Percentiles rank a stretch among this genome's conserved stretches.
Conservation (phyloP, 2,329 filamentous ascomycete genomes). For the Tolypocladium ovalisporum region DNA sequence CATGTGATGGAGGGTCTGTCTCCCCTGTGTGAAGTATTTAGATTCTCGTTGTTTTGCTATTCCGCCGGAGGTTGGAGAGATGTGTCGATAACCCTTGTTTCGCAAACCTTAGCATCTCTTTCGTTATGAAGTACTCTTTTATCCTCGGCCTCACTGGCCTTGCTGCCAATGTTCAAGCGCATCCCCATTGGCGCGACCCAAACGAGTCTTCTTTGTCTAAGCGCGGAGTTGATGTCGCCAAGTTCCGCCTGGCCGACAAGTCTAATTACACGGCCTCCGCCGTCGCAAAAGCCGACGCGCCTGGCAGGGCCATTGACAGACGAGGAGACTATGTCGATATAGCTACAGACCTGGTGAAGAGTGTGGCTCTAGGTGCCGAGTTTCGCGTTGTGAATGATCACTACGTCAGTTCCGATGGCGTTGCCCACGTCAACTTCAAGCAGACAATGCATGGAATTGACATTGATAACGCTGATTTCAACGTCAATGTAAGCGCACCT, state of each 20-base stretch:
- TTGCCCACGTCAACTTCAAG: conserved; percentile 48
- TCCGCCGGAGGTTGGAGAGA: no score
- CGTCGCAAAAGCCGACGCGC: conserved; percentile 7
- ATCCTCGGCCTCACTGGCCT: conserved; percentile 23
- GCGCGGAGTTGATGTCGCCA: conserved; percentile 20
- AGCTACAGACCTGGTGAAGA: conserved; percentile 32
- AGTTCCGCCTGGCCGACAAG: conserved; percentile 19
- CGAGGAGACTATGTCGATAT: conserved; percentile 29
- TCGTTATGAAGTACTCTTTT: conserved; percentile 20
- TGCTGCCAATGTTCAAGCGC: conserved; percentile 17
- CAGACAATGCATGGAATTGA: conserved; percentile 47
- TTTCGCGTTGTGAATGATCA: conserved; percentile 42
- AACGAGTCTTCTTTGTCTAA: conserved; percentile 12
- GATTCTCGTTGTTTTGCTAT: no score
- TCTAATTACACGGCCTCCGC: conserved; percentile 16
- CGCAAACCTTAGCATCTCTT: conserved; percentile 8
- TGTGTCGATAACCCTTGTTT: no score
- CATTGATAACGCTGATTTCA: conserved; percentile 50
- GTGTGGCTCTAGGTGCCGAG: conserved; percentile 19
- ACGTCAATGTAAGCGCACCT: conserved; percentile 42
- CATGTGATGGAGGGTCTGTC: no score
- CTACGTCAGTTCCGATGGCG: conserved; percentile 42
- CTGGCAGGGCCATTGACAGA: conserved; percentile 12
- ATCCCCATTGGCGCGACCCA: conserved; percentile 16
- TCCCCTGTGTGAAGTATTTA: no score